Evolutionary conservation across 2,329 filamentous ascomycete genomes (phyloP).

Genomic region (Pochonia chlamydosporia): DNA sequence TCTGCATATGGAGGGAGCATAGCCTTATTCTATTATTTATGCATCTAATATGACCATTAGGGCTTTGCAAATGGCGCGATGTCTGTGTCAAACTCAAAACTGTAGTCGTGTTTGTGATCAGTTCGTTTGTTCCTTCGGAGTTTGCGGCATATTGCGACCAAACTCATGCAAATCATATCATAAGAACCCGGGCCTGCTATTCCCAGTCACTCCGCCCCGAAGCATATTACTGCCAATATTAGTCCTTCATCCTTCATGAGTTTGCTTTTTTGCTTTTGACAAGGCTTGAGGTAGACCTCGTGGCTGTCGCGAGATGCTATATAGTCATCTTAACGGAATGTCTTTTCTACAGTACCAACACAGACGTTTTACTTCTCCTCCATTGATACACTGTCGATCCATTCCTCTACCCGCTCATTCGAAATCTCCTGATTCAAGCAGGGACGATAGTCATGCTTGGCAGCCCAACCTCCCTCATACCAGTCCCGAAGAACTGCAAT

Average conservation of each 20-base stretch:
- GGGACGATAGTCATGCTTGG: background rate
- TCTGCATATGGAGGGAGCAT: constrained; percentile 1
- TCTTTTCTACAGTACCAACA: background rate
- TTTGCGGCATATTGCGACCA: background rate
- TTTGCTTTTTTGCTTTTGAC: too few relatives aligned
- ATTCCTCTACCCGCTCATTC: background rate
- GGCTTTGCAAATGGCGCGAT: too few relatives aligned
- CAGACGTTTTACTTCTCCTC: background rate
- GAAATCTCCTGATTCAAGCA: background rate
- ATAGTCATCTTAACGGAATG: background rate
- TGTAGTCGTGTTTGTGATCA: background rate
- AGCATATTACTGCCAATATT: too few relatives aligned
- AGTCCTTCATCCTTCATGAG: too few relatives aligned
- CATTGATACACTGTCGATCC: constrained; percentile 2
- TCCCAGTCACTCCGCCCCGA: too few relatives aligned
- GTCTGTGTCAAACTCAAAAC: too few relatives aligned
- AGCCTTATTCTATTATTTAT: background rate
- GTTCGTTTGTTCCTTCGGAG: background rate
- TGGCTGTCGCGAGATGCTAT: background rate
- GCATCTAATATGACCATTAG: background rate
- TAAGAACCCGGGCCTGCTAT: too few relatives aligned
- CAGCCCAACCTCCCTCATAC: background rate
- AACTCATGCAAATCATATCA: too few relatives aligned
- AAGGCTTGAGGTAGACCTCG: background rate
- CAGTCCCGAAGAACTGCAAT: constrained; percentile 26